Evolutionary conservation across 495 filamentous ascomycete species (phyloP).

Genomic region (Thermochaetoides thermophila): DNA sequence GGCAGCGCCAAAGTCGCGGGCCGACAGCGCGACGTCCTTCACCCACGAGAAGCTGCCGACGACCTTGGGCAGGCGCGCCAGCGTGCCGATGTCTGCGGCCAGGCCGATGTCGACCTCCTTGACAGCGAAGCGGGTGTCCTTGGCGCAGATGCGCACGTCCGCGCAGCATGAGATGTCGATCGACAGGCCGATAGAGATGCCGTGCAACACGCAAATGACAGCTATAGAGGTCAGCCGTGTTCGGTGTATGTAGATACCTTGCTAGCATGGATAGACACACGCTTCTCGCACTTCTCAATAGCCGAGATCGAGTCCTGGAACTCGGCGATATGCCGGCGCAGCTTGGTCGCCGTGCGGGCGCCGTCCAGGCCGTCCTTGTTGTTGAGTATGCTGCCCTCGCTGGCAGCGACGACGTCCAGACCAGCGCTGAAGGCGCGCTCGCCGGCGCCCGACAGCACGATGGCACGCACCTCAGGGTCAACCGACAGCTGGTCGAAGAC

Average conservation of each 20-base stretch:
- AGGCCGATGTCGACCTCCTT: slow-evolving; percentile 95
- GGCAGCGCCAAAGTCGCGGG: slow-evolving; percentile 57
- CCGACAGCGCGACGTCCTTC: slow-evolving; percentile 76
- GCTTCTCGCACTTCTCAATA: slow-evolving; percentile 82
- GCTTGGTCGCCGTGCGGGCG: slow-evolving; percentile 47
- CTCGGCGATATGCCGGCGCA: slow-evolving; percentile 53
- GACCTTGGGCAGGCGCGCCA: slow-evolving; percentile 71
- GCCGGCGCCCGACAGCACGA: slow-evolving; percentile 74
- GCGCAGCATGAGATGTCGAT: slow-evolving; percentile 68
- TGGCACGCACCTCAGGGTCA: slow-evolving; percentile 56
- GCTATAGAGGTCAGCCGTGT: too few species aligned
- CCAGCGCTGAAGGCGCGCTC: slow-evolving; percentile 74
- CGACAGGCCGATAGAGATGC: slow-evolving; percentile 63
- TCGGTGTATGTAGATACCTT: too few species aligned
- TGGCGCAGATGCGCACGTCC: slow-evolving; percentile 63
- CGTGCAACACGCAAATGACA: slow-evolving; percentile 74
- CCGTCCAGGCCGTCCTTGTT: slow-evolving; percentile 30
- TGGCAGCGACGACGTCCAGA: slow-evolving; percentile 59
- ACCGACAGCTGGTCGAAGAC: slow-evolving; percentile 63
- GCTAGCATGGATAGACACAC: slow-evolving; percentile 28
- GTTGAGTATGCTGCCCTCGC: slow-evolving; percentile 24
- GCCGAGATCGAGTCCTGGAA: slow-evolving; percentile 67
- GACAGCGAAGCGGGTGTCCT: slow-evolving; percentile 53
- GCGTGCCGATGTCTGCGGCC: slow-evolving; percentile 83
- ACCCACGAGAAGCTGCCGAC: slow-evolving; percentile 72